Evolutionary conservation across 768 basidiomycete species (phyloP).

Genomic region (Auriscalpium vulgare): DNA sequence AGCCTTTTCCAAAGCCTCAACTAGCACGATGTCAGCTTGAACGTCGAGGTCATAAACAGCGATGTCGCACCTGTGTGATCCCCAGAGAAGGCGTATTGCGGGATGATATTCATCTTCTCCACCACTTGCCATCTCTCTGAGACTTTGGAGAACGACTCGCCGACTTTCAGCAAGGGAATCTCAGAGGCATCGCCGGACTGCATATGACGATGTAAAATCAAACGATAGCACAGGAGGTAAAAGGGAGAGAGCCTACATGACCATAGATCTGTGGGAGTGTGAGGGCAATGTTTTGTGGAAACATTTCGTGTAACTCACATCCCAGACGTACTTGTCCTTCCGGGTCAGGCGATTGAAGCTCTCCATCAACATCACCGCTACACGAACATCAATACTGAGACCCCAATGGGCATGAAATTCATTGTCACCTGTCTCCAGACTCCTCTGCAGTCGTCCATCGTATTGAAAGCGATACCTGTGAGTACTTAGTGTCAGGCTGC

Average conservation of each 20-base stretch:
- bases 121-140: constrained; percentile 57
- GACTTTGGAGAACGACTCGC: constrained; percentile 43
- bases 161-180: constrained; percentile 42
- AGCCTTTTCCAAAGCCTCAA: constrained; percentile 58
- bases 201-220: background rate
- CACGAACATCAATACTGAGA: background rate
- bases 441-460: constrained; percentile 55
- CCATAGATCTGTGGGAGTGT: constrained; percentile 42
- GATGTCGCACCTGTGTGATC: constrained; percentile 47
- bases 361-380: constrained; percentile 72
- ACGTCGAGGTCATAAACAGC: background rate
- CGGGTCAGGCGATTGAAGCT: constrained; percentile 53
- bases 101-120: constrained; percentile 62
- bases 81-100: constrained; percentile 63
- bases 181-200: constrained; percentile 60
- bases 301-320: constrained; percentile 32
- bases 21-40: constrained; percentile 23
- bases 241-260: constrained; percentile 36
- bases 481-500: background rate
- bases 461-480: constrained; percentile 66
- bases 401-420: background rate
- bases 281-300: background rate
- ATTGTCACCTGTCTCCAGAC: constrained; percentile 52
- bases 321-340: constrained; percentile 72
- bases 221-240: background rate